phyloP scores from a whole-genome alignment of 805 yeast genomes.

The Barnettozyma populi region DNA sequence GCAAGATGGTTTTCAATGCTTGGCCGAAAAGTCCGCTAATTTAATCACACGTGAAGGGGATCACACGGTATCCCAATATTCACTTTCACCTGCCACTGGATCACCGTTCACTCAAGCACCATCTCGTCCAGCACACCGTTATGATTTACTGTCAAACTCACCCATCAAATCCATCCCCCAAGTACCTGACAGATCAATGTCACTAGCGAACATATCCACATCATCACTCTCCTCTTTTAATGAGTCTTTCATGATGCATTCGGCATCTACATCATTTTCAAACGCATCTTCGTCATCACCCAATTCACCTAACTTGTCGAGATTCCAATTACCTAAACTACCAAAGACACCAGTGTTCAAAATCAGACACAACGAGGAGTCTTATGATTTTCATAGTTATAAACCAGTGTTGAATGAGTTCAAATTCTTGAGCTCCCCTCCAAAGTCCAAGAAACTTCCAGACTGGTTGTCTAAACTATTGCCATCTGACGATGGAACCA shows the following conservation, averaged over 20 bases:
- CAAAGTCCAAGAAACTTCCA: slow-evolving; percentile 33
- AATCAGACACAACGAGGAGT: slow-evolving; percentile 51
- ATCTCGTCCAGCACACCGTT: neutral
- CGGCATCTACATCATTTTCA: slow-evolving; percentile 6
- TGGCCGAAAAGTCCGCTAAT: slow-evolving; percentile 27
- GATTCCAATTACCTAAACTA: slow-evolving; percentile 47
- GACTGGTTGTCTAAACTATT: slow-evolving; percentile 41
- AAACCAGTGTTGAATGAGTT: slow-evolving; percentile 19
- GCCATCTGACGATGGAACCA: slow-evolving; percentile 15
- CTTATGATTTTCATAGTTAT: slow-evolving; percentile 18
- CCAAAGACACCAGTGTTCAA: slow-evolving; percentile 39
- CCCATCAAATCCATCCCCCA: neutral
- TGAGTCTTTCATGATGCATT: slow-evolving; percentile 4
- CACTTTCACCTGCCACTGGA: neutral
- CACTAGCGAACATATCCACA: slow-evolving; percentile 16
- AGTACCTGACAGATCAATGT: slow-evolving; percentile 18
- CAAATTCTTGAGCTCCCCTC: slow-evolving; percentile 10
- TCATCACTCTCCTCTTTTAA: slow-evolving; percentile 4
- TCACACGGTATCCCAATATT: neutral
- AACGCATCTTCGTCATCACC: slow-evolving; percentile 19
- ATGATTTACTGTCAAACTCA: slow-evolving; percentile 1
- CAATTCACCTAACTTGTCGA: slow-evolving; percentile 31
- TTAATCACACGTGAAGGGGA: slow-evolving; percentile 15
- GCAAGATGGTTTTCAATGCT: slow-evolving; percentile 36
- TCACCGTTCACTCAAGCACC: neutral